These are phyloP conservation scores for Blastomyces silverae DNA, from an alignment of 2,329 filamentous ascomycete genomes.

Conservation along the genomic window DNA sequence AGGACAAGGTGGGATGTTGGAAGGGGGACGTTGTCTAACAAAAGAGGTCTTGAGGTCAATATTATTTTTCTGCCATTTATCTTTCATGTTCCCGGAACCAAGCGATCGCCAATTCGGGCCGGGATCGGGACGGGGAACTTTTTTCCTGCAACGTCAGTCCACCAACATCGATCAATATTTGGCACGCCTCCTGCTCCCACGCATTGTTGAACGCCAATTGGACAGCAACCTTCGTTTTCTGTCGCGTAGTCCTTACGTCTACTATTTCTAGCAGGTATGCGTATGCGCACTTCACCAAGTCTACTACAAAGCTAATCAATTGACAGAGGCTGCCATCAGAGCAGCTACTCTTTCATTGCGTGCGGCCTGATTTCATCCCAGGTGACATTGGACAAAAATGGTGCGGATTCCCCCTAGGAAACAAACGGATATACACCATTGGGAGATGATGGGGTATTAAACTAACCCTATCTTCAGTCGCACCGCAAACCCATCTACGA, in stretches of 20 bases:
- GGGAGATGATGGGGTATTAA: background rate
- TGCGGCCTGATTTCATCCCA: constrained; percentile 38
- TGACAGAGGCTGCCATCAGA: constrained; percentile 35
- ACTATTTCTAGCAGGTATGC: constrained; percentile 39
- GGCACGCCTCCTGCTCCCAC: constrained; percentile 22
- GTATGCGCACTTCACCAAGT: constrained; percentile 15
- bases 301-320: constrained; percentile 18
- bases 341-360: constrained; percentile 36
- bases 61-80: background rate
- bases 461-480: constrained; percentile 16
- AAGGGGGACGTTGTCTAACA: constrained; percentile 9
- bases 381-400: constrained; percentile 29
- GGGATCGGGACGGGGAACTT: background rate
- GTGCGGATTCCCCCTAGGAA: constrained; percentile 26
- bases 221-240: constrained; percentile 24
- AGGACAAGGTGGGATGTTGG: background rate
- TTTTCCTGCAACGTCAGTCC: constrained; percentile 11
- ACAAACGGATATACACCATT: background rate
- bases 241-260: constrained; percentile 38
- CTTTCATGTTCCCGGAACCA: constrained; percentile 1
- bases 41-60: constrained; percentile 7
- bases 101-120: constrained; percentile 1
- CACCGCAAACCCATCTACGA: constrained; percentile 24
- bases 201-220: constrained; percentile 25
- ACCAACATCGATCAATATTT: background rate